These are phyloP conservation scores for Colletotrichum theobromicola DNA, from an alignment of 2,329 filamentous ascomycete genomes.

Conservation along the genomic window DNA sequence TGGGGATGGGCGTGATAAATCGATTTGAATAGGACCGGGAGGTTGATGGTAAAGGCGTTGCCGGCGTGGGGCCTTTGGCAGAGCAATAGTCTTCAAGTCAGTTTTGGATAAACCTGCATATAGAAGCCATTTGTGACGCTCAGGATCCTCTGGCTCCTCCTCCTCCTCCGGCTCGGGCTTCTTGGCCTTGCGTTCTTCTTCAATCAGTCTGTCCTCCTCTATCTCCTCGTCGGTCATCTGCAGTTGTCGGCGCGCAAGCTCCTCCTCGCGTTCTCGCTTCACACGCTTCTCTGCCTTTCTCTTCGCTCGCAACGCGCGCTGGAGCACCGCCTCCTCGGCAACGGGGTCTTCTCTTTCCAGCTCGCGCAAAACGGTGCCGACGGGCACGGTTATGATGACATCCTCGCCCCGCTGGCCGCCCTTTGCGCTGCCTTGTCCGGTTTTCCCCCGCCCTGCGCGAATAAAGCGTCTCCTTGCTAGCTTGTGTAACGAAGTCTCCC, in stretches of 20 bases:
- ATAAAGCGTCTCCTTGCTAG: conserved; percentile 78
- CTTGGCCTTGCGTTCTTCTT: background rate
- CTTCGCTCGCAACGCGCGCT: conserved; percentile 13
- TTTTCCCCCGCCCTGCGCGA: conserved; percentile 76
- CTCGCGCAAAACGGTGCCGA: conserved; percentile 90
- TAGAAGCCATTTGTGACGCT: conserved; percentile 80
- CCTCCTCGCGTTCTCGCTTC: conserved; percentile 6
- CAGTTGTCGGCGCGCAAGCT: conserved; percentile 17
- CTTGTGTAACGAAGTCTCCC: conserved; percentile 93
- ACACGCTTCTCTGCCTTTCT: conserved; percentile 11
- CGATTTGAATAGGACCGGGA: conserved; percentile 72
- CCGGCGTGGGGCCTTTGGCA: conserved; percentile 57
- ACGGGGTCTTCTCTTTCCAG: conserved; percentile 79
- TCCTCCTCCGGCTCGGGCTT: conserved; percentile 27
- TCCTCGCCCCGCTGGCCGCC: conserved; percentile 86
- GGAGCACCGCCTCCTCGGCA: conserved; percentile 61
- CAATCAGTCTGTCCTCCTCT: conserved; percentile 2
- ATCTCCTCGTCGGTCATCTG: conserved; percentile 4
- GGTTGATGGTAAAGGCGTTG: conserved; percentile 70
- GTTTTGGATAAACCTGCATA: conserved; percentile 79
- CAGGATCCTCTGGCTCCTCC: conserved; percentile 45
- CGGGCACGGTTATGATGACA: conserved; percentile 85
- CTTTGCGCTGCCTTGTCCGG: conserved; percentile 75
- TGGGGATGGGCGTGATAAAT: conserved; percentile 78
- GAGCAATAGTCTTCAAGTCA: conserved; percentile 62